Conservation (phyloP, 169 alveolate genomes). For the Plasmodium gaboni region DNA sequence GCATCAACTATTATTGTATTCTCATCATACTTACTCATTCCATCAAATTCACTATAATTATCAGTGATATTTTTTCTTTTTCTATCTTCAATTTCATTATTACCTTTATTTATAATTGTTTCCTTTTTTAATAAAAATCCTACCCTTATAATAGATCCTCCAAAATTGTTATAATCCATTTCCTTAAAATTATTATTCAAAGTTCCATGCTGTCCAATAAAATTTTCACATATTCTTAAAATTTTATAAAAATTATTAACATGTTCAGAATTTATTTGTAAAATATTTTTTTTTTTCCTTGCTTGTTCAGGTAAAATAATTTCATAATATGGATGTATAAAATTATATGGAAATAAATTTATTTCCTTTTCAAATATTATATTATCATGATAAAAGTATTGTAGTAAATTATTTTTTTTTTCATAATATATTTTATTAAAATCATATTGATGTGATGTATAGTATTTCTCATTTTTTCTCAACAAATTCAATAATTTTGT, state of each 20-base stretch:
- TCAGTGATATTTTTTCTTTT: conserved; percentile 1
- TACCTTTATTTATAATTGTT: conserved; percentile 13
- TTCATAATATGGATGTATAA: too few relatives aligned
- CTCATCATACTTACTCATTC: not conserved
- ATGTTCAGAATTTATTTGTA: conserved; percentile 20
- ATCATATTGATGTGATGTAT: conserved; percentile 3
- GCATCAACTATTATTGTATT: not conserved
- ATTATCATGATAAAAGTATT: too few relatives aligned
- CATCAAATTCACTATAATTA: not conserved
- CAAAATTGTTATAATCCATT: conserved; percentile 15
- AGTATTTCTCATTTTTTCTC: conserved; percentile 10
- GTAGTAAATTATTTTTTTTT: conserved; percentile 25
- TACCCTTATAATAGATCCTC: conserved; percentile 10
- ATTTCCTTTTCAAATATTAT: too few relatives aligned
- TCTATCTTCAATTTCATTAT: not conserved
- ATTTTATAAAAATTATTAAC: conserved; percentile 35
- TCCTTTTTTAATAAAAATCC: conserved; percentile 47
- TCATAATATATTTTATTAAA: conserved; percentile 47
- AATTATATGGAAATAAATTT: too few relatives aligned
- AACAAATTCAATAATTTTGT: conserved; percentile 28
- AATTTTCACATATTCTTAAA: conserved; percentile 37
- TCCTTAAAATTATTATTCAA: conserved; percentile 18
- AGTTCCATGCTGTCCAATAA: conserved; percentile 25
- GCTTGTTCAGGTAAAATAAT: too few relatives aligned
- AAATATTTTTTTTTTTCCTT: conserved; percentile 9